phyloP scores from a whole-genome alignment of 2,329 filamentous ascomycete genomes.

The Microcyclospora tardicrescens region DNA sequence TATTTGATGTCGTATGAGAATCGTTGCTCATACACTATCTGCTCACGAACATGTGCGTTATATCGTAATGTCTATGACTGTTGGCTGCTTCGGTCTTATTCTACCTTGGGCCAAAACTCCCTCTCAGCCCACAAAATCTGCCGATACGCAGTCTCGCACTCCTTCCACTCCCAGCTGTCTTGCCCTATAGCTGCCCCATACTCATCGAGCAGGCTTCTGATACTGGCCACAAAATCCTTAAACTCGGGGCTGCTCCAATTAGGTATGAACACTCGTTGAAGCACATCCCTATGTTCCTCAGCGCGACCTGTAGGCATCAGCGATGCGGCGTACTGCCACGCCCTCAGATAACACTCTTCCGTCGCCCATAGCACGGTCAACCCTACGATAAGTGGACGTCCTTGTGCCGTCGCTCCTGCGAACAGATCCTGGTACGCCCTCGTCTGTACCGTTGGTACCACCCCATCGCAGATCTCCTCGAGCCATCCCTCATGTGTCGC shows the following conservation, averaged over 20 bases:
- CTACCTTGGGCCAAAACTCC: conserved; percentile 36
- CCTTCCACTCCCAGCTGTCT: conserved; percentile 34
- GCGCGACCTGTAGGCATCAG: conserved; percentile 13
- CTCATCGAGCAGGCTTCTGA: conserved; percentile 34
- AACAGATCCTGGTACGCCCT: conserved; percentile 44
- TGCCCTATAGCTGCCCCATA: conserved; percentile 28
- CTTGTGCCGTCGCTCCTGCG: conserved; percentile 40
- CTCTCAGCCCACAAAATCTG: conserved; percentile 37
- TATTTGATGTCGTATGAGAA: too few species aligned
- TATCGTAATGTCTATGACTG: too few species aligned
- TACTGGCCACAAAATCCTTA: conserved; percentile 34
- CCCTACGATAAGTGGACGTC: conserved; percentile 47
- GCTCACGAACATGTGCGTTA: too few species aligned
- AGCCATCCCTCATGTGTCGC: conserved; percentile 35
- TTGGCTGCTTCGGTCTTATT: conserved; percentile 4
- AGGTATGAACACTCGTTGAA: conserved; percentile 36
- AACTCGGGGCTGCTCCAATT: conserved; percentile 39
- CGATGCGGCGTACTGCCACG: conserved; percentile 33
- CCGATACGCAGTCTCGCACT: conserved; percentile 35
- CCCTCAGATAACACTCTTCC: conserved; percentile 44
- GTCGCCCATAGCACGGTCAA: conserved; percentile 62
- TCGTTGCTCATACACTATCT: too few species aligned
- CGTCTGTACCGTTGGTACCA: conserved; percentile 14
- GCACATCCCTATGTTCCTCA: conserved; percentile 29
- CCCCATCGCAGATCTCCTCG: conserved; percentile 32